Evolutionary conservation across 139 green algal genomes (phyloP).

Genomic region (Choricystis sp.): DNA sequence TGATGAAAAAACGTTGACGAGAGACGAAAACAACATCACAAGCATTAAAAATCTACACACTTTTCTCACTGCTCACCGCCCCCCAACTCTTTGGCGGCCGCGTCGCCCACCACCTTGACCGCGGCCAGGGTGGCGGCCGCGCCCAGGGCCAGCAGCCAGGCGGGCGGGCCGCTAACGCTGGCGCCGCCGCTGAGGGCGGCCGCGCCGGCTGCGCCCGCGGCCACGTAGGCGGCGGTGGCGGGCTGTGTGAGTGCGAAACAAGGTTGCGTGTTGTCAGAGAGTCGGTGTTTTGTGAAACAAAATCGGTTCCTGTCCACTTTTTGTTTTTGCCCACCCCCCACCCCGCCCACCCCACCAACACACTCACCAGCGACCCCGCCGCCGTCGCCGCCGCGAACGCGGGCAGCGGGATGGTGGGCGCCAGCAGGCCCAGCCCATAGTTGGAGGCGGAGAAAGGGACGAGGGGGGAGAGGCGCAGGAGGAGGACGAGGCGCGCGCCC

Average conservation of each 20-base stretch:
- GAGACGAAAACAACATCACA: not conserved
- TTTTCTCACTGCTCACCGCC: not conserved
- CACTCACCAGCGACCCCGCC: no score
- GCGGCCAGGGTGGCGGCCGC: conserved; percentile 35
- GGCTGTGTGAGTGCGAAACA: no score
- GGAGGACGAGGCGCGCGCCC: conserved; percentile 40
- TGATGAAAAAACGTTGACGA: not conserved
- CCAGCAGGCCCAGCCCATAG: conserved; percentile 46
- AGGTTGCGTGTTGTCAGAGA: no score
- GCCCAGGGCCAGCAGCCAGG: conserved; percentile 40
- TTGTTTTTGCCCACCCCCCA: no score
- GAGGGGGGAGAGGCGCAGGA: conserved; percentile 53
- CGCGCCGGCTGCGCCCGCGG: conserved; percentile 32
- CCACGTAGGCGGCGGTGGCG: conserved; percentile 63
- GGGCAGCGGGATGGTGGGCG: conserved; percentile 25
- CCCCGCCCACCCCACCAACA: no score
- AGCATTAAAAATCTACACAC: not conserved
- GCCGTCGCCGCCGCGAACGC: conserved; percentile 46
- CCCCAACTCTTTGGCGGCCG: conserved; percentile 25
- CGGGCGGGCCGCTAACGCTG: conserved; percentile 1
- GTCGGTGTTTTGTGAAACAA: no score
- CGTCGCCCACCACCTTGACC: conserved; percentile 26
- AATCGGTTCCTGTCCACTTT: no score
- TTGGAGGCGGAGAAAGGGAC: conserved; percentile 59
- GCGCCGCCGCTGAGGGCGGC: conserved; percentile 25